A percentile compares a stretch with the other conserved stretches of the same genome.
These are phyloP conservation scores for Phytophthora aleatoria DNA, from an alignment of 352 stramenopile genomes.

Conservation along the genomic window DNA sequence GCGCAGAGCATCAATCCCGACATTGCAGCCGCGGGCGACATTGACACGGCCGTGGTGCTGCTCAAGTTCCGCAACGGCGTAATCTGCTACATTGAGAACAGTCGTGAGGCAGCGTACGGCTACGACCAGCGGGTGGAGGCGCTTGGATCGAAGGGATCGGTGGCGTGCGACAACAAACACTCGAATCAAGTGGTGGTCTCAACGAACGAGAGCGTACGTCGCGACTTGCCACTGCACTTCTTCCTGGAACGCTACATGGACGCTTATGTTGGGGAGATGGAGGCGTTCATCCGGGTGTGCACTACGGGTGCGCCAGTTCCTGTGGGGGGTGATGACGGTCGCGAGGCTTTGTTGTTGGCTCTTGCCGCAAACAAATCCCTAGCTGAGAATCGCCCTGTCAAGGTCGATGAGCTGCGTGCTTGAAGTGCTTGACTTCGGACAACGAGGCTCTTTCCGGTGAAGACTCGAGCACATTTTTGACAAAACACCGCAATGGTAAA, in stretches of 20 bases:
- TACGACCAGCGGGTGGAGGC: conserved; percentile 96
- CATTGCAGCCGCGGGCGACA: conserved; percentile 82
- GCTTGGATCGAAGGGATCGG: too few relatives aligned
- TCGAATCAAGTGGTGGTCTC: too few relatives aligned
- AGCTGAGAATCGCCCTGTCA: conserved; percentile 70
- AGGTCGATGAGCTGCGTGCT: conserved; percentile 53
- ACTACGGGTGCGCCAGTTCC: conserved; percentile 43
- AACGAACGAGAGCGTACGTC: too few relatives aligned
- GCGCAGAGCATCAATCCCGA: conserved; percentile 56
- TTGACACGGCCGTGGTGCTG: conserved; percentile 91
- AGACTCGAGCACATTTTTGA: background rate
- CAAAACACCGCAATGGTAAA: background rate
- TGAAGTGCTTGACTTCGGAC: background rate
- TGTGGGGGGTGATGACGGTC: conserved; percentile 62
- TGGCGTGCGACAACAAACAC: too few relatives aligned
- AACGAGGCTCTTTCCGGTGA: background rate
- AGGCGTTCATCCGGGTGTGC: conserved; percentile 70
- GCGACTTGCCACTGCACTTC: conserved; percentile 94
- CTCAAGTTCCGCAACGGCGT: conserved; percentile 92
- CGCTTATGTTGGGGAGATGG: conserved; percentile 76
- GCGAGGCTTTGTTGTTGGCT: conserved; percentile 70
- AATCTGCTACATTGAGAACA: conserved; percentile 95
- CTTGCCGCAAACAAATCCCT: conserved; percentile 72
- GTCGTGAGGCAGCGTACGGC: conserved; percentile 92
- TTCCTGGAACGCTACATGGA: conserved; percentile 95